These are phyloP conservation scores for Calcarisporium arbuscula DNA, from an alignment of 2,329 filamentous ascomycete genomes.

Conservation along the genomic window DNA sequence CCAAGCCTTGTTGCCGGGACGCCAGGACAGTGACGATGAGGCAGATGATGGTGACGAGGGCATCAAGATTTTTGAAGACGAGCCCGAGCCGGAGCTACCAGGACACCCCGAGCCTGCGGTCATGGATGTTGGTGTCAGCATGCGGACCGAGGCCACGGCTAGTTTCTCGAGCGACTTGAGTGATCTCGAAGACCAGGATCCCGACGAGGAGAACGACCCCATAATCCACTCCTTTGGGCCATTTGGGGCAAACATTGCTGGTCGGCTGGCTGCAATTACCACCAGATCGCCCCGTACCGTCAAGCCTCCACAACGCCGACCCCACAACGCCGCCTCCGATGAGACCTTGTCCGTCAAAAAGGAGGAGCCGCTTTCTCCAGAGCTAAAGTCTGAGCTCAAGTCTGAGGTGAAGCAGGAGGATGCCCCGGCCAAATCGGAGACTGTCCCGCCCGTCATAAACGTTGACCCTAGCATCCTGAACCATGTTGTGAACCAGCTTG, in stretches of 20 bases:
- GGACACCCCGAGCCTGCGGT: slow-evolving; percentile 16
- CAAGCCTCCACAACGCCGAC: slow-evolving; percentile 17
- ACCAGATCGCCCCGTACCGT: slow-evolving; percentile 55
- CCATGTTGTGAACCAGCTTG: slow-evolving; percentile 91
- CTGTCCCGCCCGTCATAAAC: slow-evolving; percentile 19
- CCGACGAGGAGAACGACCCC: slow-evolving; percentile 91
- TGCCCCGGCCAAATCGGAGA: slow-evolving; percentile 11
- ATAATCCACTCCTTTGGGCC: slow-evolving; percentile 88
- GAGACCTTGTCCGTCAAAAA: slow-evolving; percentile 18
- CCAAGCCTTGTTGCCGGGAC: slow-evolving; percentile 36
- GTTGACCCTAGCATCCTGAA: slow-evolving; percentile 55
- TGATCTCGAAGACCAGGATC: slow-evolving; percentile 59
- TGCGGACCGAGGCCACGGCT: slow-evolving; percentile 43
- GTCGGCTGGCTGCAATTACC: slow-evolving; percentile 71
- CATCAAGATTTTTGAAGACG: slow-evolving; percentile 70
- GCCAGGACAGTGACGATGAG: too few relatives aligned
- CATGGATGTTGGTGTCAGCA: slow-evolving; percentile 33
- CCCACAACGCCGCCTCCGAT: slow-evolving; percentile 12
- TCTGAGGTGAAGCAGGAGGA: slow-evolving; percentile 1
- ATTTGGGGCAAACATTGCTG: slow-evolving; percentile 79
- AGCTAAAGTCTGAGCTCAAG: slow-evolving; percentile 12
- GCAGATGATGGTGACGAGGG: slow-evolving; percentile 31
- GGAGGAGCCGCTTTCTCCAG: slow-evolving; percentile 14
- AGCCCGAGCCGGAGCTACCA: slow-evolving; percentile 38
- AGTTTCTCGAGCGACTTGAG: slow-evolving; percentile 53